Evolutionary conservation across 1,139 yeast species (phyloP).

Genomic region (Ashbya aceris): DNA sequence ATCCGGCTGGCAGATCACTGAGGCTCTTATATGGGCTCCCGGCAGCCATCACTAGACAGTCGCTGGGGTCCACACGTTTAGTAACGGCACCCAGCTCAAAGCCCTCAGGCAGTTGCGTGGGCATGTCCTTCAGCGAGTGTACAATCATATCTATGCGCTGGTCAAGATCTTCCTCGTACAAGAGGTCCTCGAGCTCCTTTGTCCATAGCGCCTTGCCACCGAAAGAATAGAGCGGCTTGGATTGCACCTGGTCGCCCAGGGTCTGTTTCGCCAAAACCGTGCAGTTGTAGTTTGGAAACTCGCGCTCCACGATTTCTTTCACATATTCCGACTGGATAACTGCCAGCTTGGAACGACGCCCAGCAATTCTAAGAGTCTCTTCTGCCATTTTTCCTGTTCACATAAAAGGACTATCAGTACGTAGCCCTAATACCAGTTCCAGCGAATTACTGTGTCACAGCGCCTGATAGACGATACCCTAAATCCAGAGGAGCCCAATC

Average conservation of each 20-base stretch:
- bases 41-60: constrained; percentile 75
- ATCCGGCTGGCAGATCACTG: constrained; percentile 70
- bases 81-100: constrained; percentile 84
- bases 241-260: constrained; percentile 80
- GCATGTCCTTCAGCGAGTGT: constrained; percentile 92
- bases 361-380: constrained; percentile 48
- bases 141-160: constrained; percentile 68
- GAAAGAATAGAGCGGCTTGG: constrained; percentile 80
- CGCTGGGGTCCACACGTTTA: constrained; percentile 84
- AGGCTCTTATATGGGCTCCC: constrained; percentile 56
- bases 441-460: no score
- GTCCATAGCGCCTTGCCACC: constrained; percentile 98
- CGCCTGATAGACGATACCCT: no score
- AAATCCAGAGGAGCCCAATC: no score
- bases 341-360: constrained; percentile 81
- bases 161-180: constrained; percentile 50
- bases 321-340: constrained; percentile 78
- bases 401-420: no score
- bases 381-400: no score
- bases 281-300: constrained; percentile 56
- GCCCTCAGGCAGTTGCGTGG: constrained; percentile 82
- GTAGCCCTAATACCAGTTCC: no score
- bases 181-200: constrained; percentile 75
- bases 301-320: constrained; percentile 46
- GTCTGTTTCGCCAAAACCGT: constrained; percentile 75